A percentile compares a stretch with the other conserved stretches of the same genome.
Conservation (phyloP, 1,284 basidiomycete species). For the Ceratorhiza oryzae-sativae region DNA sequence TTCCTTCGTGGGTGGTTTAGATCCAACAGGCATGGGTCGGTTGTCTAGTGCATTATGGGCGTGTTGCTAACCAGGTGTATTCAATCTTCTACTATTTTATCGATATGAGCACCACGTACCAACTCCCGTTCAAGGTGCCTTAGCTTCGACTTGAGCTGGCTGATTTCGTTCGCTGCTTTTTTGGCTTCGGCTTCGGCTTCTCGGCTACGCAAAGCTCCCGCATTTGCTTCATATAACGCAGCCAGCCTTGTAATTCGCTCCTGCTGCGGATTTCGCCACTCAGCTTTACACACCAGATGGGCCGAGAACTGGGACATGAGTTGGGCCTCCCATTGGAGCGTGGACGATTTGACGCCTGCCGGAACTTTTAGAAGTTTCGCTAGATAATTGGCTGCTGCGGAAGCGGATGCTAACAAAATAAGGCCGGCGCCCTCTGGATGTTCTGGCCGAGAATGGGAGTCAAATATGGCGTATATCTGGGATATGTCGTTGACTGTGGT, state of each 20-base stretch:
- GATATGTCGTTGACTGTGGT: neutral
- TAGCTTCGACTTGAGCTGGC: constrained; percentile 51
- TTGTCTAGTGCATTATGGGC: constrained; percentile 10
- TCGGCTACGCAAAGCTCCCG: constrained; percentile 44
- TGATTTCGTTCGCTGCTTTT: constrained; percentile 55
- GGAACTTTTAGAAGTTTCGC: constrained; percentile 60
- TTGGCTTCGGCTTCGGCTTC: constrained; percentile 58
- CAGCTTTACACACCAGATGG: constrained; percentile 57
- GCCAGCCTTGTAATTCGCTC: constrained; percentile 17
- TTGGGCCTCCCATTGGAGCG: constrained; percentile 67
- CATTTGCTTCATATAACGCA: constrained; percentile 41
- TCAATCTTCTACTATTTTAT: neutral
- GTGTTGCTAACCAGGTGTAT: neutral
- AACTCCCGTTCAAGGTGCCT: constrained; percentile 46
- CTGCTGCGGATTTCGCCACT: constrained; percentile 36
- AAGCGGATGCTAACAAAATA: constrained; percentile 57
- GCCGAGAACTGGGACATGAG: constrained; percentile 65
- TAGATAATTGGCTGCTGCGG: constrained; percentile 57
- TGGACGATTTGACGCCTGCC: constrained; percentile 52
- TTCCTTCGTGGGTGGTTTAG: neutral
- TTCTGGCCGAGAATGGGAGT: constrained; percentile 67
- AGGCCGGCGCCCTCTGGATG: constrained; percentile 66
- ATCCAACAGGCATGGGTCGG: neutral
- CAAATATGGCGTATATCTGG: constrained; percentile 63
- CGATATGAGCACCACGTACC: constrained; percentile 38